A percentile compares a stretch with the other conserved stretches of the same genome.
Conservation (phyloP, 1,139 yeast species). For the Debaryomycetaceae sp. region DNA sequence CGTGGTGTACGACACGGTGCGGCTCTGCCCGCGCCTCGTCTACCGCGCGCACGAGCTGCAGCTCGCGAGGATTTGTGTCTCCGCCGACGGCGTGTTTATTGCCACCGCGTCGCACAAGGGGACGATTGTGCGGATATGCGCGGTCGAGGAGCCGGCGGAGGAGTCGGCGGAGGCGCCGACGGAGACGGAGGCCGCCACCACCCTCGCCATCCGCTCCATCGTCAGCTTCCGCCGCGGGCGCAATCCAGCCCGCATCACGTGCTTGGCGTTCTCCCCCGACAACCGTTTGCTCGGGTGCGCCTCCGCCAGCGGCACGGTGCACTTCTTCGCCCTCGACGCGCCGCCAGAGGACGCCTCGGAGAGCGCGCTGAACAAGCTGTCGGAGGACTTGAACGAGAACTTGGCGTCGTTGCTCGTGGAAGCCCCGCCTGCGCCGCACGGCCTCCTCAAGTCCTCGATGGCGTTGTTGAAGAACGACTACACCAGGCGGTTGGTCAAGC, state of each 20-base stretch:
- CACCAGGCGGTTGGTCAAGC: conserved; percentile 36
- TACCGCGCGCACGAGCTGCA: conserved; percentile 57
- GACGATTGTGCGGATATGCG: conserved; percentile 58
- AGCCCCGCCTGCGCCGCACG: conserved; percentile 6
- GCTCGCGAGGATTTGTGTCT: conserved; percentile 43
- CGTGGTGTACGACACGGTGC: conserved; percentile 57
- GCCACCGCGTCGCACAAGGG: conserved; percentile 74
- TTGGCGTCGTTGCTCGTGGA: conserved; percentile 34
- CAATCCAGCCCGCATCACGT: conserved; percentile 51
- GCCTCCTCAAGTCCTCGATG: conserved; percentile 7
- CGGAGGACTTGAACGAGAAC: conserved; percentile 42
- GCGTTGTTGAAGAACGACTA: conserved; percentile 27
- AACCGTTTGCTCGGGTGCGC: conserved; percentile 57
- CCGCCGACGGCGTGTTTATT: conserved; percentile 47
- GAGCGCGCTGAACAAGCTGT: conserved; percentile 14
- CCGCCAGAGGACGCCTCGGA: conserved; percentile 7
- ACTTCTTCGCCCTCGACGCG: conserved; percentile 48
- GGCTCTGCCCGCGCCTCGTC: conserved; percentile 50
- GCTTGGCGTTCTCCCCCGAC: conserved; percentile 50
- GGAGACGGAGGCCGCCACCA: conserved; percentile 7
- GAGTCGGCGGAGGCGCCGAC: conserved; percentile 10
- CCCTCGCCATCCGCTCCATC: background rate
- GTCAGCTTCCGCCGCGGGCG: conserved; percentile 69
- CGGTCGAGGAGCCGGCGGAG: conserved; percentile 10
- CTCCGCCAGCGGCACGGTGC: conserved; percentile 66